Percentiles rank a stretch among this genome's conserved stretches.
Evolutionary conservation across 2,329 filamentous ascomycete genomes (phyloP).

Genomic region (Grosmannia penicillata): DNA sequence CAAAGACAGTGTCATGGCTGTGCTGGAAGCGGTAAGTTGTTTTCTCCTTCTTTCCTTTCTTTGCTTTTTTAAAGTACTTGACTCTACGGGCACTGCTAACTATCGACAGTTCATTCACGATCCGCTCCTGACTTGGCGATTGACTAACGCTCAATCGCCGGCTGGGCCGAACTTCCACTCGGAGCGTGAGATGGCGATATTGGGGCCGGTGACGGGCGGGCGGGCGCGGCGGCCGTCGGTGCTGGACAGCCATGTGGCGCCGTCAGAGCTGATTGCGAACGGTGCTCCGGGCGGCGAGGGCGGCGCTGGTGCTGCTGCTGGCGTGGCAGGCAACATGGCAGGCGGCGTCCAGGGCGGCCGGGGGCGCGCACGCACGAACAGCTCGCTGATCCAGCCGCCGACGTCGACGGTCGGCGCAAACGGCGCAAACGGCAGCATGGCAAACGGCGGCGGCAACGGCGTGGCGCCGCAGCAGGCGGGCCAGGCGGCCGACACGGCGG

Average conservation of each 20-base stretch:
- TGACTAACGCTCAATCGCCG: constrained; percentile 51
- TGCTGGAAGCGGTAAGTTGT: constrained; percentile 78
- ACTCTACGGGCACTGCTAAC: constrained; percentile 1
- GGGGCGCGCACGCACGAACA: constrained; percentile 44
- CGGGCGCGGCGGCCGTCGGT: constrained; percentile 54
- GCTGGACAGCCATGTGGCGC: constrained; percentile 46
- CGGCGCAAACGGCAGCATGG: constrained; percentile 4
- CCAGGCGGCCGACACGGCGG: constrained; percentile 32
- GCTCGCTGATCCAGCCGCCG: constrained; percentile 24
- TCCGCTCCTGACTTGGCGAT: constrained; percentile 93
- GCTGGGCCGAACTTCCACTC: constrained; percentile 52
- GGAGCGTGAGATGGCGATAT: constrained; percentile 40
- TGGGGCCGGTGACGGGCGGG: constrained; percentile 22
- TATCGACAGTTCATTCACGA: constrained; percentile 81
- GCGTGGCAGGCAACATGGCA: constrained; percentile 22
- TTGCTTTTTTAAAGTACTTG: constrained; percentile 1
- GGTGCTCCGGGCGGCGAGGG: not conserved
- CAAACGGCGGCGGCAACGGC: not conserved
- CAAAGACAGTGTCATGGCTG: constrained; percentile 97
- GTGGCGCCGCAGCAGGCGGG: not conserved
- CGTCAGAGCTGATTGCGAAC: constrained; percentile 40
- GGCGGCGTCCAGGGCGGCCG: constrained; percentile 26
- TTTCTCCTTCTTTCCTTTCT: not conserved
- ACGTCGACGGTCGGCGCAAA: constrained; percentile 22
- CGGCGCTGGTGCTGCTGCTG: constrained; percentile 6